Percentiles rank a stretch among this genome's conserved stretches.
Conservation (phyloP, 768 basidiomycete genomes). For the Dacryopinax spathularia region DNA sequence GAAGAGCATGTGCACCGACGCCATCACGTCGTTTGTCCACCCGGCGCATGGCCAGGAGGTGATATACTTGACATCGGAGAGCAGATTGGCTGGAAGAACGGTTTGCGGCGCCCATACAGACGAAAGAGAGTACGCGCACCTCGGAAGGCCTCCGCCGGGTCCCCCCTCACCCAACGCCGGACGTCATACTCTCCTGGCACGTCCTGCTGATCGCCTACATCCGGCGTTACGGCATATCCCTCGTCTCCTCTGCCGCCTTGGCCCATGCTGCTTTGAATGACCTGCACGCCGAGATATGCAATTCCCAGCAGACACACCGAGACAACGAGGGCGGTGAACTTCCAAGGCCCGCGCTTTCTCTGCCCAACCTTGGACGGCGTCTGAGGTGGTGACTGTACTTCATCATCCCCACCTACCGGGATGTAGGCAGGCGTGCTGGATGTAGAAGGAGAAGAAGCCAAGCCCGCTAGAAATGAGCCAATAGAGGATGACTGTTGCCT, state of each 20-base stretch:
- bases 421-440: background rate
- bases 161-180: background rate
- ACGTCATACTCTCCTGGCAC: background rate
- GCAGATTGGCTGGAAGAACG: constrained; percentile 6
- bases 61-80: constrained; percentile 7
- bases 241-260: background rate
- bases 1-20: constrained; percentile 27
- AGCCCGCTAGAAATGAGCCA: background rate
- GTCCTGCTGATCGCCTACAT: background rate
- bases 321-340: background rate
- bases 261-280: background rate
- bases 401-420: background rate
- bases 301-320: background rate
- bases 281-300: background rate
- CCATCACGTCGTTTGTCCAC: constrained; percentile 8
- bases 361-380: background rate
- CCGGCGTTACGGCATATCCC: background rate
- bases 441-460: background rate
- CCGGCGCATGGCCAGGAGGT: constrained; percentile 10
- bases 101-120: no score
- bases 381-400: background rate
- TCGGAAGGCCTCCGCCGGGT: background rate
- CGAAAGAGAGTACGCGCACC: no score
- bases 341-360: background rate
- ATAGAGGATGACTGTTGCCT: background rate